phyloP scores from a whole-genome alignment of 495 filamentous ascomycete genomes.

The Stereocaulon alpinum region DNA sequence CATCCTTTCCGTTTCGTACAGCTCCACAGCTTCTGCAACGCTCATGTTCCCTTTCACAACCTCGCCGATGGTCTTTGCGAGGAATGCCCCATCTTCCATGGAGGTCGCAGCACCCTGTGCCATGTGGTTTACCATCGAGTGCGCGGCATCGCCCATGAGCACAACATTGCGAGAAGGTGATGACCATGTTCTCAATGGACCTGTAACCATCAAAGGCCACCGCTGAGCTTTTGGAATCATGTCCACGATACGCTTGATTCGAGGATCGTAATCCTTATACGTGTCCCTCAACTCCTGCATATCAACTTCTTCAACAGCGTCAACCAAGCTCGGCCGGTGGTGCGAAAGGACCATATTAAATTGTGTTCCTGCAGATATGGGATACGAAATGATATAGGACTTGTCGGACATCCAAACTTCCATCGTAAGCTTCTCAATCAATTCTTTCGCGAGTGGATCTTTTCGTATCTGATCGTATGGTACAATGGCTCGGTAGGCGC shows the following conservation, averaged over 20 bases:
- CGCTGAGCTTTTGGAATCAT: constrained; percentile 31
- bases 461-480: constrained; percentile 30
- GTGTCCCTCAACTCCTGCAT: constrained; percentile 26
- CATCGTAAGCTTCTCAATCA: constrained; percentile 33
- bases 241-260: constrained; percentile 30
- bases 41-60: constrained; percentile 12
- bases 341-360: constrained; percentile 46
- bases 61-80: constrained; percentile 24
- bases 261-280: constrained; percentile 31
- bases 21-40: constrained; percentile 15
- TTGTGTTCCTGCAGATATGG: constrained; percentile 35
- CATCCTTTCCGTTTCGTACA: constrained; percentile 28
- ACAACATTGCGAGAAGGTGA: constrained; percentile 14
- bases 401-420: constrained; percentile 36
- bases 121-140: constrained; percentile 12
- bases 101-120: constrained; percentile 22
- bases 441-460: constrained; percentile 30
- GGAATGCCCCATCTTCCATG: constrained; percentile 27
- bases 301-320: constrained; percentile 25
- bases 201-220: constrained; percentile 19
- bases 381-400: constrained; percentile 41
- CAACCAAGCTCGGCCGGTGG: constrained; percentile 25
- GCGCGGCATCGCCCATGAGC: constrained; percentile 13
- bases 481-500: constrained; percentile 33
- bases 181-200: constrained; percentile 15